phyloP scores from a whole-genome alignment of 2,329 filamentous ascomycete species.

The Penicillium digitatum region DNA sequence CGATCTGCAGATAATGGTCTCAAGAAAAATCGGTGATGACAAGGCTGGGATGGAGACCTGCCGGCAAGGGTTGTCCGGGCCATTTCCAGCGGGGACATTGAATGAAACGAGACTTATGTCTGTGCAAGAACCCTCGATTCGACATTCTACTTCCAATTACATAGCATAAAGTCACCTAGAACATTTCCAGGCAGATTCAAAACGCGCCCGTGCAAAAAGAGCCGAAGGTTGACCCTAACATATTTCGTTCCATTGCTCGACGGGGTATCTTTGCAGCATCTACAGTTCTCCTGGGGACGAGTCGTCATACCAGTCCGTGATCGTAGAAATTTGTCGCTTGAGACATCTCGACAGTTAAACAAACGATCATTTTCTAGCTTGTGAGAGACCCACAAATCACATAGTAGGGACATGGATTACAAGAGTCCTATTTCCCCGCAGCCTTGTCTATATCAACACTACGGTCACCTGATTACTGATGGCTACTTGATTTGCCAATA shows the following conservation, averaged over 20 bases:
- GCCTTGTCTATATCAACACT: constrained; percentile 1
- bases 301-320: constrained; percentile 19
- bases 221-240: constrained; percentile 1
- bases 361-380: background rate
- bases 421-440: constrained; percentile 13
- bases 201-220: constrained; percentile 3
- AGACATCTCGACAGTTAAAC: constrained; percentile 10
- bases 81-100: constrained; percentile 23
- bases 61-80: constrained; percentile 24
- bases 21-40: constrained; percentile 21
- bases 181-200: constrained; percentile 23
- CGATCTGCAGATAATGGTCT: constrained; percentile 25
- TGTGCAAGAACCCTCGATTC: constrained; percentile 1
- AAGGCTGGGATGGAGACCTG: constrained; percentile 21
- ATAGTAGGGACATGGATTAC: background rate
- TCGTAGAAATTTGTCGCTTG: constrained; percentile 15
- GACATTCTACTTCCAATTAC: background rate
- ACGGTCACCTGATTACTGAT: constrained; percentile 18
- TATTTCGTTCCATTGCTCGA: background rate
- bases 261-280: constrained; percentile 1
- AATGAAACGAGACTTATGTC: constrained; percentile 24
- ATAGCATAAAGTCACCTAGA: constrained; percentile 9
- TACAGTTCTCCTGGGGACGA: background rate
- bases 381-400: background rate
- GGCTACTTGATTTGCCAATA: too few relatives aligned